Conservation (phyloP, 768 basidiomycete species). For the Tulasnella calospora region DNA sequence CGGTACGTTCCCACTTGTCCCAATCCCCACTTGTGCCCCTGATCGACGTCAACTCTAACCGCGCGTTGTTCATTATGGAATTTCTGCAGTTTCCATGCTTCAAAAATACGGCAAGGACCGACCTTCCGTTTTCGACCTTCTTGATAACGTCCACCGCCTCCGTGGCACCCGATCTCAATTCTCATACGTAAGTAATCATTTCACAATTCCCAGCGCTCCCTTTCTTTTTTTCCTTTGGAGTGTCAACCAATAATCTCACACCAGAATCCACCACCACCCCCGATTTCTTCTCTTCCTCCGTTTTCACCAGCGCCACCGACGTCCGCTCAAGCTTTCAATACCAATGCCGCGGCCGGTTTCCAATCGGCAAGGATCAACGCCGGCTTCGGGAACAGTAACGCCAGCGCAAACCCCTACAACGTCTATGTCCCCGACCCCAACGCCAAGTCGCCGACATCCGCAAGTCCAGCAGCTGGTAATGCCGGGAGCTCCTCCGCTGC, state of each 20-base stretch:
- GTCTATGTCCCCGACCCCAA: slow-evolving; percentile 8
- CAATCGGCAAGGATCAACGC: slow-evolving; percentile 11
- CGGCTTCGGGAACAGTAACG: slow-evolving; percentile 7
- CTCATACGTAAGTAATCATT: slow-evolving; percentile 48
- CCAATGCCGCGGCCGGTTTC: slow-evolving; percentile 27
- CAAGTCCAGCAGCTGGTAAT: slow-evolving; percentile 5
- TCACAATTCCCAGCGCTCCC: neutral
- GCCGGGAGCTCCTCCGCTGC: slow-evolving; percentile 34
- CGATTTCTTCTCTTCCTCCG: slow-evolving; percentile 21
- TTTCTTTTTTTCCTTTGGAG: slow-evolving; percentile 19
- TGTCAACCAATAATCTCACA: slow-evolving; percentile 26
- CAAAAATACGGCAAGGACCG: slow-evolving; percentile 83
- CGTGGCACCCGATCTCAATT: slow-evolving; percentile 82
- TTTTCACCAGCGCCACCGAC: slow-evolving; percentile 26
- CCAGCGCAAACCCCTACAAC: slow-evolving; percentile 12
- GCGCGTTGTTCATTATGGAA: slow-evolving; percentile 21
- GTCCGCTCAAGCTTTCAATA: slow-evolving; percentile 21
- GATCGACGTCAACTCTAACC: neutral
- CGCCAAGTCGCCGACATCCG: slow-evolving; percentile 10
- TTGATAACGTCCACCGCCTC: slow-evolving; percentile 75
- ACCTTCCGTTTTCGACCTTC: slow-evolving; percentile 82
- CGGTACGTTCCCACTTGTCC: slow-evolving; percentile 44
- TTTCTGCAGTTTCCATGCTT: slow-evolving; percentile 72
- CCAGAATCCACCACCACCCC: slow-evolving; percentile 26
- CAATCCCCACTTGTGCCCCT: slow-evolving; percentile 14